Base-by-base conservation (phyloP, 192 early-diverging fungal genomes). In the Dimargaris cristalligena region DNA sequence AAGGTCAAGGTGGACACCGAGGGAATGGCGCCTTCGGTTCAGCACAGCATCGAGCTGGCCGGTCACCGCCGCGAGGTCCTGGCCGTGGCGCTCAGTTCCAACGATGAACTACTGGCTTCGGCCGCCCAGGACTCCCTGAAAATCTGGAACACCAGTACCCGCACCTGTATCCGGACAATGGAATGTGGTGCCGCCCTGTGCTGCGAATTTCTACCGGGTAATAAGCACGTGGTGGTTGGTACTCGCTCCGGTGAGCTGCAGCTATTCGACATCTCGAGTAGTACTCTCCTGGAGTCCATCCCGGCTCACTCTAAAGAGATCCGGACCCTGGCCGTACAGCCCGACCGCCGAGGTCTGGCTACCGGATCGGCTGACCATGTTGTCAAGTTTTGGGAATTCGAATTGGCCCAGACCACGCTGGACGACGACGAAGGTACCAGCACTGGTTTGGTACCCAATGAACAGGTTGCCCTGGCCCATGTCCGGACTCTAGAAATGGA, bases 301-400 rank as follows among this genome's bases (percentile, higher is more conserved):
- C 80, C 90, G 47, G 95, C 92, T 18, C 95, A 99, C 58, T 87
- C 89, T 20, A 76, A 87, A 1, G 65, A 72, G 3, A 74, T 93
- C 22, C 94, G 89, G 86, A 80, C 89, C 30, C 71, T 96, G 33
- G 85, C 89, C 47, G 74, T 95, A 32, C 81, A 80, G 23, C 87
- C 90, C 10, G 93, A 99, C 58, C 78, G 81, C 44, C 81, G 81
- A 65, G 92, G 95, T 16, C 67, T 99, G 32, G 85, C 84, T 31
- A 91, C 95, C 0, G 95, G 93, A 29, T 83, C 85, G 58, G 90
- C 86, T 8, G 95, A 97, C 71, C 91, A 95, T 64, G 79, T 87
- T 57, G 91, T 99, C 62, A 96, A 94, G 74, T 97, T 99, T 67
- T 99, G 93, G 93, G 87, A 91, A 68, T 89, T 96, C 68, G 84